phyloP scores from a whole-genome alignment of 495 filamentous ascomycete species.

The Haplographium delicatum region DNA sequence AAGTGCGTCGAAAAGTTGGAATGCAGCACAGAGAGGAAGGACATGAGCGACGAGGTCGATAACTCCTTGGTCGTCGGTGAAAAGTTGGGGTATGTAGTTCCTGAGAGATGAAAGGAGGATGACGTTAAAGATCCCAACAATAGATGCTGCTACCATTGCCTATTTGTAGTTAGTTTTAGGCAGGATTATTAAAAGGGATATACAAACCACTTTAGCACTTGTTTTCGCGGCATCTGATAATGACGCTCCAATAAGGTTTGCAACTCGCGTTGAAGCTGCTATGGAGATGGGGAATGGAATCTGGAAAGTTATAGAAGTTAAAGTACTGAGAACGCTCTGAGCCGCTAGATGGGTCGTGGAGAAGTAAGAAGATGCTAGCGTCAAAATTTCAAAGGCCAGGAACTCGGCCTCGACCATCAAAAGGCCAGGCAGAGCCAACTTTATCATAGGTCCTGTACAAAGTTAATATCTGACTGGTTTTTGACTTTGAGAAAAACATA shows the following conservation, averaged over 20 bases:
- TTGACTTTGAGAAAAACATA: slow-evolving; percentile 12
- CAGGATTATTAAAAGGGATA: neutral
- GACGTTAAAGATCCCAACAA: slow-evolving; percentile 74
- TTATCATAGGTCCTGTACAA: slow-evolving; percentile 60
- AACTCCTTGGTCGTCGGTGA: slow-evolving; percentile 77
- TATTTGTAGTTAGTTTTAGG: neutral
- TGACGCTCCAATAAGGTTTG: slow-evolving; percentile 63
- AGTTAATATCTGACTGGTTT: slow-evolving; percentile 4
- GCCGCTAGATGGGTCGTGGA: slow-evolving; percentile 62
- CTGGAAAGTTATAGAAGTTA: slow-evolving; percentile 52
- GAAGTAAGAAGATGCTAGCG: slow-evolving; percentile 64
- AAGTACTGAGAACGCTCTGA: slow-evolving; percentile 52
- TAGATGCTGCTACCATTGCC: slow-evolving; percentile 53
- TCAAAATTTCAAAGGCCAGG: slow-evolving; percentile 78
- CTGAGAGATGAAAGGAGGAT: slow-evolving; percentile 58
- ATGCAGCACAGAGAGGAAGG: slow-evolving; percentile 74
- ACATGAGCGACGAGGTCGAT: slow-evolving; percentile 64
- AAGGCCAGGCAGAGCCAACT: slow-evolving; percentile 77
- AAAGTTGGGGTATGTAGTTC: slow-evolving; percentile 66
- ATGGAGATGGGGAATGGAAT: slow-evolving; percentile 58
- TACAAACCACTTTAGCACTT: slow-evolving; percentile 54
- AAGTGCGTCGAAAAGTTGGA: slow-evolving; percentile 83
- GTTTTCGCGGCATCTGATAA: slow-evolving; percentile 65
- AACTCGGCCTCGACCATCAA: slow-evolving; percentile 92
- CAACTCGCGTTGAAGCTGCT: slow-evolving; percentile 57